A percentile compares a stretch with the other conserved stretches of the same genome.
phyloP scores from a whole-genome alignment of 441 rosid genomes.

The Erodium trifolium region DNA sequence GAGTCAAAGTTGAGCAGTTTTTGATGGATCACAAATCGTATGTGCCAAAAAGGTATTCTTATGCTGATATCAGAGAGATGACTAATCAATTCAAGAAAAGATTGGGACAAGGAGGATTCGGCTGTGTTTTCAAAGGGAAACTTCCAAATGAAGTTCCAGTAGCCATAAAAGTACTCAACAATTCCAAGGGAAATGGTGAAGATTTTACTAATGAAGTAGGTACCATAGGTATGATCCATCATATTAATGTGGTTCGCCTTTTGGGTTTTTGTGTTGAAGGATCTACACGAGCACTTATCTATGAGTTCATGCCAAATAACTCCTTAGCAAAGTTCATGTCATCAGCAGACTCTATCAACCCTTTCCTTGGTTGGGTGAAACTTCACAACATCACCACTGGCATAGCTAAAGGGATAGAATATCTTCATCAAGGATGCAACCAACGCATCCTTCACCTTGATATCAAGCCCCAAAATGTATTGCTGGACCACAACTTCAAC shows the following conservation, averaged over 20 bases:
- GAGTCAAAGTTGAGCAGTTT: not conserved
- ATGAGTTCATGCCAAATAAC: conserved; percentile 40
- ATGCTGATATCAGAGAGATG: not conserved
- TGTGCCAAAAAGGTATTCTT: conserved; percentile 1
- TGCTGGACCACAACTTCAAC: conserved; percentile 23
- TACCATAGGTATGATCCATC: conserved; percentile 15
- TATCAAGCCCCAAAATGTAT: conserved; percentile 29
- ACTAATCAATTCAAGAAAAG: not conserved
- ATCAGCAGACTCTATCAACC: conserved; percentile 9
- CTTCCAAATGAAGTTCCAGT: conserved; percentile 5
- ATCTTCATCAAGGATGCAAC: conserved; percentile 30
- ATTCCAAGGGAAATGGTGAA: conserved; percentile 1
- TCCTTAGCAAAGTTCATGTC: conserved; percentile 24
- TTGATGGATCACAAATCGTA: conserved; percentile 3
- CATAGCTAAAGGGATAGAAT: conserved; percentile 28
- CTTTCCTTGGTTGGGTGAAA: conserved; percentile 10
- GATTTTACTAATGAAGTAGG: conserved; percentile 2
- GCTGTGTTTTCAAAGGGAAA: conserved; percentile 4
- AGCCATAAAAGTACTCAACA: not conserved
- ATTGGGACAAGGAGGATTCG: conserved; percentile 1
- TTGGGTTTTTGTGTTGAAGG: conserved; percentile 38
- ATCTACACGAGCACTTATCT: conserved; percentile 27
- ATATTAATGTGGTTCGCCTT: conserved; percentile 30
- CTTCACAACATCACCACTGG: conserved; percentile 19
- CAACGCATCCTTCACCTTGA: conserved; percentile 30